Evolutionary conservation across 2,329 filamentous ascomycete species (phyloP).

Genomic region (Exutisphaerella laricina): DNA sequence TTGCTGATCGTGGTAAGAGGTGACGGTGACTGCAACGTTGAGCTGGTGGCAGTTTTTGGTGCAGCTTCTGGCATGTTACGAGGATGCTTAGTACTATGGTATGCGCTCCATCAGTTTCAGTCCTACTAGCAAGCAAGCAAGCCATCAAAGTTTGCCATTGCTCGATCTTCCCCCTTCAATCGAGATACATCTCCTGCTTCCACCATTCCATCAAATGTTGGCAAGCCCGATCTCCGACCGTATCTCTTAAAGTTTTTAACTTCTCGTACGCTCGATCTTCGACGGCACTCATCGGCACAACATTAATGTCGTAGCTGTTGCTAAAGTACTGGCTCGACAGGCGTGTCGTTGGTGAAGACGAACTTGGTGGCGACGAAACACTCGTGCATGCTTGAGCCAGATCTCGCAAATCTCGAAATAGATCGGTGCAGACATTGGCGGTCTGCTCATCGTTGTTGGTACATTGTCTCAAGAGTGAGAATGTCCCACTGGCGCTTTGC

Average conservation of each 20-base stretch:
- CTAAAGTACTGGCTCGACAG: neutral
- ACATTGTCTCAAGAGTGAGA: constrained; percentile 26
- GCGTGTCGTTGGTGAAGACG: constrained; percentile 13
- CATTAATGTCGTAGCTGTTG: neutral
- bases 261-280: constrained; percentile 18
- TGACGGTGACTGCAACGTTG: too few relatives aligned
- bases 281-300: constrained; percentile 11
- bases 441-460: constrained; percentile 22
- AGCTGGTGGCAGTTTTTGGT: too few relatives aligned
- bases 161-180: too few relatives aligned
- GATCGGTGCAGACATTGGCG: constrained; percentile 23
- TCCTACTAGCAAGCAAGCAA: too few relatives aligned
- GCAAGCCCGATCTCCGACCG: constrained; percentile 32
- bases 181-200: constrained; percentile 33
- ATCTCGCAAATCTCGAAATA: constrained; percentile 22
- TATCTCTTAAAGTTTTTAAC: constrained; percentile 27
- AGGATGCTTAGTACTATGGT: too few relatives aligned
- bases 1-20: too few relatives aligned
- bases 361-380: constrained; percentile 1
- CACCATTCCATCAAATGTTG: constrained; percentile 37
- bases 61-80: too few relatives aligned
- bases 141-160: too few relatives aligned
- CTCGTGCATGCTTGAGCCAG: constrained; percentile 18
- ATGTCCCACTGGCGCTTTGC: neutral
- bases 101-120: too few relatives aligned